phyloP scores from a whole-genome alignment of 192 early-diverging fungal genomes.

The Jimgerdemannia flammicorona region DNA sequence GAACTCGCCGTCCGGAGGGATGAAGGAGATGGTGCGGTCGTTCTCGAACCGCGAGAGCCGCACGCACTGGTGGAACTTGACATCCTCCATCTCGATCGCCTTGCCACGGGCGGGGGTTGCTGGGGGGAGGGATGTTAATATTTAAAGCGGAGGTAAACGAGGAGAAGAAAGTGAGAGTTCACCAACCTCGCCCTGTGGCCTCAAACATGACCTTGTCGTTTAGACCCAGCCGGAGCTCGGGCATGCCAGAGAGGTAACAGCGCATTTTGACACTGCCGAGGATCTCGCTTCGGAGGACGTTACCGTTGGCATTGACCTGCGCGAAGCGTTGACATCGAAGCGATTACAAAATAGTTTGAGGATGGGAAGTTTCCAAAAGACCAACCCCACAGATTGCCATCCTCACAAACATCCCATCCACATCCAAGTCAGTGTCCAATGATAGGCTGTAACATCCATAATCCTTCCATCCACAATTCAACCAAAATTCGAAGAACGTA shows the following conservation, averaged over 20 bases:
- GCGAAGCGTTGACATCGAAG: not conserved
- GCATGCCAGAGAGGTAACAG: conserved; percentile 84
- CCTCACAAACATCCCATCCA: too few species aligned
- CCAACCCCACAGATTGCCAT: too few species aligned
- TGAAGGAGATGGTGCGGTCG: conserved; percentile 87
- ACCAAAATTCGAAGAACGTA: conserved; percentile 4
- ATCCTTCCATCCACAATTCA: too few species aligned
- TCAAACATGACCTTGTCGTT: conserved; percentile 96
- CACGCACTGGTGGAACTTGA: conserved; percentile 90
- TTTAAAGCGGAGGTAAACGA: not conserved
- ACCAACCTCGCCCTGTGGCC: conserved; percentile 71
- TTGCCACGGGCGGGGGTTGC: conserved; percentile 58
- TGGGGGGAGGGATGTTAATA: not conserved
- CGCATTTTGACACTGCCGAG: conserved; percentile 84
- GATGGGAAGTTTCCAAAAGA: too few species aligned
- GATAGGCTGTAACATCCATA: too few species aligned
- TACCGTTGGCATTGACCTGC: conserved; percentile 42
- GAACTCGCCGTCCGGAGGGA: conserved; percentile 68
- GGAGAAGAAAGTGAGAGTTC: not conserved
- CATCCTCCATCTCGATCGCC: conserved; percentile 89
- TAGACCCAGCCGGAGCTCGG: conserved; percentile 77
- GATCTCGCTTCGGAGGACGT: conserved; percentile 66
- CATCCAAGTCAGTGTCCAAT: too few species aligned
- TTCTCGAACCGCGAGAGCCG: conserved; percentile 83
- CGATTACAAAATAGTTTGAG: too few species aligned